A percentile compares a stretch with the other conserved stretches of the same genome.
Evolutionary conservation across 768 basidiomycete genomes (phyloP).

Genomic region (Coprinopsis sp.): DNA sequence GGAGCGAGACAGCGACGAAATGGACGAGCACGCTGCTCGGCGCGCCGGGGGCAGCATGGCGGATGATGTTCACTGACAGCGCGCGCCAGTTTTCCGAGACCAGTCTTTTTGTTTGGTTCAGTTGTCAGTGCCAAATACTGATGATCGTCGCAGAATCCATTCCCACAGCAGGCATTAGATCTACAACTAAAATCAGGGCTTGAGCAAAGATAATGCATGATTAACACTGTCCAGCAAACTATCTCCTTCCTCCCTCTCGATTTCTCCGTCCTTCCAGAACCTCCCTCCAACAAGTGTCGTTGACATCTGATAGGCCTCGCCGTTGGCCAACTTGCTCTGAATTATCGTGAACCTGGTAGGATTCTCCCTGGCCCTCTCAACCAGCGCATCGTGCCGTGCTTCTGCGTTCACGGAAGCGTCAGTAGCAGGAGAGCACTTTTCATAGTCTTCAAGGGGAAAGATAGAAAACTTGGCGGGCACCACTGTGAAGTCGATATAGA

Average conservation of each 20-base stretch:
- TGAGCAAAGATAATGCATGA: no score
- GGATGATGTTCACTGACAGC: no score
- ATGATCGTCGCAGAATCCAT: no score
- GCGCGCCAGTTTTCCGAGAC: no score
- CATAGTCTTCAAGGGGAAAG: constrained; percentile 22
- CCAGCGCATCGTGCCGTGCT: constrained; percentile 32
- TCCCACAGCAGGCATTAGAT: no score
- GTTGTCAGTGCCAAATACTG: constrained; percentile 11
- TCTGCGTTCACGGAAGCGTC: constrained; percentile 23
- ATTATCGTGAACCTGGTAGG: constrained; percentile 29
- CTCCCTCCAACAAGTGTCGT: constrained; percentile 27
- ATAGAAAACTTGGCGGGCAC: constrained; percentile 24
- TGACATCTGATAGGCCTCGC: constrained; percentile 23
- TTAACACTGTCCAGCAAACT: no score
- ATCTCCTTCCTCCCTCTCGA: no score
- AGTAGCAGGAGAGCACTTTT: constrained; percentile 13
- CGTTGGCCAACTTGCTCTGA: constrained; percentile 29
- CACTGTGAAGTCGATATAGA: constrained; percentile 32
- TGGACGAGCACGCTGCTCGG: constrained; percentile 29
- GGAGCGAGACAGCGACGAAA: constrained; percentile 30
- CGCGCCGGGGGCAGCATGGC: constrained; percentile 24
- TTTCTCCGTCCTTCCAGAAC: constrained; percentile 31
- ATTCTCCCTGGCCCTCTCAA: constrained; percentile 31
- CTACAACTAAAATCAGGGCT: no score
- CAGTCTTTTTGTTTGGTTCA: constrained; percentile 13